Conservation (phyloP, 352 stramenopile species). For the Blastocystis sp. region DNA sequence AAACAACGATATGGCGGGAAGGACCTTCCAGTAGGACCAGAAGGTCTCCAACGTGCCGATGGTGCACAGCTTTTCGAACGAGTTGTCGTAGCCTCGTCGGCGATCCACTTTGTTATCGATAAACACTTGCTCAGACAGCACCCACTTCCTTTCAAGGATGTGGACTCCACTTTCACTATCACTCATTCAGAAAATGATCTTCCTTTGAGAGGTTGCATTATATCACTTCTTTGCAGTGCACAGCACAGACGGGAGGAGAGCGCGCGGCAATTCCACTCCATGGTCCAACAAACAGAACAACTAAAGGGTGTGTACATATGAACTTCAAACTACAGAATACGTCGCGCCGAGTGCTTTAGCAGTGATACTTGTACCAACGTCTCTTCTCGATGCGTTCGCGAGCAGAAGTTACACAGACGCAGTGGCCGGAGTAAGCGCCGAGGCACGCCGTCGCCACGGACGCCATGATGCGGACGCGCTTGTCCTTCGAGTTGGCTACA, state of each 20-base stretch:
- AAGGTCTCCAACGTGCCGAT: conserved; percentile 84
- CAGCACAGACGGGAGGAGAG: too few species aligned
- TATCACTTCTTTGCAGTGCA: too few species aligned
- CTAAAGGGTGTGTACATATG: conserved; percentile 12
- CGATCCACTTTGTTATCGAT: conserved; percentile 74
- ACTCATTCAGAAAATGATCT: too few species aligned
- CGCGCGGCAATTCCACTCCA: too few species aligned
- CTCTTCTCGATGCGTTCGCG: conserved; percentile 63
- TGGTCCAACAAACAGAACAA: conserved; percentile 1
- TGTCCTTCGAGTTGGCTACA: conserved; percentile 44
- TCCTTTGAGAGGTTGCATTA: too few species aligned
- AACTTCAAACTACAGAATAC: conserved; percentile 49
- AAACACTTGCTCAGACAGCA: conserved; percentile 82
- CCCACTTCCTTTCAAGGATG: conserved; percentile 80
- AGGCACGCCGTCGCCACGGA: conserved; percentile 16
- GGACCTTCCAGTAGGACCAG: conserved; percentile 85
- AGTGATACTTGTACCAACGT: conserved; percentile 66
- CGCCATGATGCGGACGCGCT: neutral
- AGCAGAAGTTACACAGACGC: conserved; percentile 42
- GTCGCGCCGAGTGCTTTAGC: neutral
- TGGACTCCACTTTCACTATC: conserved; percentile 70
- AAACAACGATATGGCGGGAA: conserved; percentile 73
- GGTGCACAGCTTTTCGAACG: conserved; percentile 81
- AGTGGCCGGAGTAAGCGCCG: conserved; percentile 57
- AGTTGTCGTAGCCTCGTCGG: conserved; percentile 80